Evolutionary conservation across 257 asterid genomes (phyloP).

Genomic region (Petunia axillaris): DNA sequence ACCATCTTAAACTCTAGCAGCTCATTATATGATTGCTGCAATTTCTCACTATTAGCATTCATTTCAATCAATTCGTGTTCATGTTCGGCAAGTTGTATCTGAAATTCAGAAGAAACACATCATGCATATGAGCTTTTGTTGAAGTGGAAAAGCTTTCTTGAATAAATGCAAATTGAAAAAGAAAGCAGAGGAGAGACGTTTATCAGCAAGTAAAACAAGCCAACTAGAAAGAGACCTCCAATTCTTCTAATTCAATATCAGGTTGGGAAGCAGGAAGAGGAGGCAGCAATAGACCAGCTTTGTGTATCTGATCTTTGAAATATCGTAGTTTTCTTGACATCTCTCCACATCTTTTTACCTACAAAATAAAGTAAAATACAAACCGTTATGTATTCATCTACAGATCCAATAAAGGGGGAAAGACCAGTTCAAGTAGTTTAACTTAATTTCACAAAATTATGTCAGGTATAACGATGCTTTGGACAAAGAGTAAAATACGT

Average conservation of each 20-base stretch:
- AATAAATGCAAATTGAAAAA: conserved; percentile 21
- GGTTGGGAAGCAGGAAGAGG: conserved; percentile 73
- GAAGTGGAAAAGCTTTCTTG: conserved; percentile 9
- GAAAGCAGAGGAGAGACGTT: not conserved
- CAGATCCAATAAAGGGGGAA: conserved; percentile 1
- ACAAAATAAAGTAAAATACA: conserved; percentile 21
- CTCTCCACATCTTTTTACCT: conserved; percentile 99
- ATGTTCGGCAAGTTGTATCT: conserved; percentile 88
- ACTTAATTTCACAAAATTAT: conserved; percentile 11
- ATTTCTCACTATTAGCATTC: conserved; percentile 85
- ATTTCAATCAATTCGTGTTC: conserved; percentile 94
- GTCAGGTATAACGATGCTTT: not conserved
- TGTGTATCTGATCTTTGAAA: conserved; percentile 88
- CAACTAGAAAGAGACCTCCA: conserved; percentile 64
- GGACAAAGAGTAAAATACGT: not conserved
- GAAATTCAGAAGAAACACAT: conserved; percentile 21
- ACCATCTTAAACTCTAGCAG: conserved; percentile 96
- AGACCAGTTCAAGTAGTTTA: not conserved
- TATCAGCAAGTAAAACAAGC: conserved; percentile 15
- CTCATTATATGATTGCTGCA: conserved; percentile 87
- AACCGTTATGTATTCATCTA: not conserved
- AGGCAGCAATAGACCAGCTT: conserved; percentile 73
- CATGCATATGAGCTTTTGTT: conserved; percentile 15
- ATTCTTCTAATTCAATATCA: conserved; percentile 82
- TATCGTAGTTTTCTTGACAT: conserved; percentile 91